These are phyloP conservation scores for Achlya hypogyna DNA, from an alignment of 352 stramenopile genomes.

Conservation along the genomic window DNA sequence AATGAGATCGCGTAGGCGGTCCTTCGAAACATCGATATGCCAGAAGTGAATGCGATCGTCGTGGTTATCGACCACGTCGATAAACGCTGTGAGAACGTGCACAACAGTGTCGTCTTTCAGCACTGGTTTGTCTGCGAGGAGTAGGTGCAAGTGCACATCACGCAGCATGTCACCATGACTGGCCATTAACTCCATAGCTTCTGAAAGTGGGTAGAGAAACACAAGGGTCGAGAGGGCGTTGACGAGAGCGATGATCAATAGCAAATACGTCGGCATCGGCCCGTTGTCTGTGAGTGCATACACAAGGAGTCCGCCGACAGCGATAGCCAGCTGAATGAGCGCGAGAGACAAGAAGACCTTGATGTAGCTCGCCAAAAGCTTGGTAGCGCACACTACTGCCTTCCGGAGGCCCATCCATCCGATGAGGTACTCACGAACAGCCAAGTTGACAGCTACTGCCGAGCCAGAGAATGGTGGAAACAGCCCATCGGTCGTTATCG, in stretches of 20 bases:
- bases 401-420: neutral
- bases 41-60: neutral
- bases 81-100: neutral
- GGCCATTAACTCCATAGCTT: neutral
- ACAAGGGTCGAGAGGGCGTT: neutral
- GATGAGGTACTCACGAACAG: neutral
- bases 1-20: neutral
- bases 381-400: neutral
- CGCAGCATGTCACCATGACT: neutral
- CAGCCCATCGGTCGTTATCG: neutral
- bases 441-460: neutral
- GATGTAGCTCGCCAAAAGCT: neutral
- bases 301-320: neutral
- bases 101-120: neutral
- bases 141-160: neutral
- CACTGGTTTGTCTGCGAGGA: neutral
- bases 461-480: neutral
- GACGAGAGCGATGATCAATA: neutral
- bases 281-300: neutral
- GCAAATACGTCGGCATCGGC: neutral
- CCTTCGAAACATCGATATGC: neutral
- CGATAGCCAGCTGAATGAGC: neutral
- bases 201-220: neutral
- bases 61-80: neutral
- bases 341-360: neutral